phyloP scores from a whole-genome alignment of 2,329 filamentous ascomycete genomes.

The Pseudopyricularia javanii region DNA sequence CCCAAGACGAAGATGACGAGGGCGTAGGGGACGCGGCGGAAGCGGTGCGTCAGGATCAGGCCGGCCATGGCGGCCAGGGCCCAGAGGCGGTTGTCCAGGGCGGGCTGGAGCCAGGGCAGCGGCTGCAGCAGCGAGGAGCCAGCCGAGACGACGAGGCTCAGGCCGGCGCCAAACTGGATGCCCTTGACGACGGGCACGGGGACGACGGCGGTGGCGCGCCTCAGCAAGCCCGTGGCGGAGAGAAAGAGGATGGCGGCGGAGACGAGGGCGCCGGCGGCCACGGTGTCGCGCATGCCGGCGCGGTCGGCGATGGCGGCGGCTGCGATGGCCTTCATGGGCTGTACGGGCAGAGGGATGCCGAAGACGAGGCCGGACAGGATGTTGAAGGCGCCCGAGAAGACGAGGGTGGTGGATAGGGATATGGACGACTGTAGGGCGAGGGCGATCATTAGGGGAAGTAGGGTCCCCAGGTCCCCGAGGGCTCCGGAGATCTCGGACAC shows the following conservation, averaged over 20 bases:
- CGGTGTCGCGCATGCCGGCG: slow-evolving; percentile 56
- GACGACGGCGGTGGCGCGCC: slow-evolving; percentile 59
- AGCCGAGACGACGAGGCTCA: slow-evolving; percentile 70
- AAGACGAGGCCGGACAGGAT: slow-evolving; percentile 71
- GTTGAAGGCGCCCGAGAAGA: slow-evolving; percentile 84
- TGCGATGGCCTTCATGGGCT: slow-evolving; percentile 86
- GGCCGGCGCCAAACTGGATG: slow-evolving; percentile 84
- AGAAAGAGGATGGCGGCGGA: slow-evolving; percentile 61
- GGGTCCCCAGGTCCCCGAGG: slow-evolving; percentile 75
- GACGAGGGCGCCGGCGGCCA: slow-evolving; percentile 76
- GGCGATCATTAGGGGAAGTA: slow-evolving; percentile 80
- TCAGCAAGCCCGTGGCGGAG: slow-evolving; percentile 67
- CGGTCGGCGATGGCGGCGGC: slow-evolving; percentile 68
- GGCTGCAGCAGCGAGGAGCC: slow-evolving; percentile 55
- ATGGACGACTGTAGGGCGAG: slow-evolving; percentile 69
- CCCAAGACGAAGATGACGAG: slow-evolving; percentile 59
- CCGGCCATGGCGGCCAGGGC: slow-evolving; percentile 59
- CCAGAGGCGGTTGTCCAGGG: slow-evolving; percentile 70
- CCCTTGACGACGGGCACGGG: slow-evolving; percentile 86
- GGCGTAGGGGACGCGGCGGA: slow-evolving; percentile 64
- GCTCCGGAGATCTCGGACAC: slow-evolving; percentile 75
- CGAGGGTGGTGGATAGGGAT: slow-evolving; percentile 68
- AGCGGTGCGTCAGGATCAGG: slow-evolving; percentile 54
- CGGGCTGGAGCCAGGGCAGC: slow-evolving; percentile 50
- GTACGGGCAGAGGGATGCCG: slow-evolving; percentile 80